phyloP scores from a whole-genome alignment of 1,284 basidiomycete species.

The Tilletia setariae region DNA sequence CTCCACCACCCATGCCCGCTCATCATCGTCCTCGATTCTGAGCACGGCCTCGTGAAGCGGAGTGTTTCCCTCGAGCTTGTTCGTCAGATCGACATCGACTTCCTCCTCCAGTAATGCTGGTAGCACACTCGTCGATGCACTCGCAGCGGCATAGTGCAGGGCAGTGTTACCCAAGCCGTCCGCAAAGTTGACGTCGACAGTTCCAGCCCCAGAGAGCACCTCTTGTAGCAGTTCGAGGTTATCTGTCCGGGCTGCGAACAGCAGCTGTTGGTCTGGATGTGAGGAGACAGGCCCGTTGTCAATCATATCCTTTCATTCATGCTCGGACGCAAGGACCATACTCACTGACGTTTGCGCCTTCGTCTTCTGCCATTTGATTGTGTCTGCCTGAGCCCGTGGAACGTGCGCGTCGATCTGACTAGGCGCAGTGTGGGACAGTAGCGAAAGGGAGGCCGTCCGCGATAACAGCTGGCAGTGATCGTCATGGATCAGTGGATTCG shows the following conservation, averaged over 20 bases:
- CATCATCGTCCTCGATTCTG: conserved; percentile 63
- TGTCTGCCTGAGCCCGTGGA: neutral
- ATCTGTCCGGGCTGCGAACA: conserved; percentile 45
- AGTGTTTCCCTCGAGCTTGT: conserved; percentile 70
- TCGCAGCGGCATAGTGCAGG: conserved; percentile 45
- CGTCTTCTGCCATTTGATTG: neutral
- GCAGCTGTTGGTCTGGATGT: conserved; percentile 37
- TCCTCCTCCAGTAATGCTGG: conserved; percentile 47
- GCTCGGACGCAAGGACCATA: neutral
- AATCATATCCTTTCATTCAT: no score
- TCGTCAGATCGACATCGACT: conserved; percentile 80
- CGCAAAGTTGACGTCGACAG: conserved; percentile 43
- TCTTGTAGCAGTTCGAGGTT: conserved; percentile 40
- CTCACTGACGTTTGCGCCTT: conserved; percentile 11
- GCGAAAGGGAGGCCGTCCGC: neutral
- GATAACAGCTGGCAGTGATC: no score
- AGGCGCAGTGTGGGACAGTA: no score
- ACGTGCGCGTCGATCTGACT: no score
- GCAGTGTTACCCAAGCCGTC: conserved; percentile 50
- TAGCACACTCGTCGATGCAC: conserved; percentile 36
- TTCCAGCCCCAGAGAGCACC: conserved; percentile 28
- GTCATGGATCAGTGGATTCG: no score
- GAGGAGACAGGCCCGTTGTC: neutral
- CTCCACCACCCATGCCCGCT: conserved; percentile 59
- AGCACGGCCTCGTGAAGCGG: conserved; percentile 75